Percentiles rank a stretch among this genome's conserved stretches.
These are phyloP conservation scores for Geosmithia putterillii DNA, from an alignment of 2,329 filamentous ascomycete genomes.

Conservation along the genomic window DNA sequence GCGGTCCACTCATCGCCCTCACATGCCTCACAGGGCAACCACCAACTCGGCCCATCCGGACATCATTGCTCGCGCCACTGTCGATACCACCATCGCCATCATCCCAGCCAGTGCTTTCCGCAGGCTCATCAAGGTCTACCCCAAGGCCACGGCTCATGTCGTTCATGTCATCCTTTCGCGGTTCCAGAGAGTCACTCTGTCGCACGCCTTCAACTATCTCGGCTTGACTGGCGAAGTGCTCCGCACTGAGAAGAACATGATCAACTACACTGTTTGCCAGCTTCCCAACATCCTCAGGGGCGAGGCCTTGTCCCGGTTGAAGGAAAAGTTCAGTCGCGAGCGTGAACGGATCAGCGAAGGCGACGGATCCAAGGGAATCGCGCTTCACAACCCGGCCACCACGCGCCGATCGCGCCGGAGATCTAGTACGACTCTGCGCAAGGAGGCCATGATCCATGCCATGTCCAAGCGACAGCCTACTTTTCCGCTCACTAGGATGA, in stretches of 20 bases:
- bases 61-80: constrained; percentile 88
- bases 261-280: constrained; percentile 82
- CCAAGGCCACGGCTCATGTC: constrained; percentile 92
- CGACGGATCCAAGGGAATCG: constrained; percentile 79
- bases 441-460: constrained; percentile 66
- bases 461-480: constrained; percentile 28
- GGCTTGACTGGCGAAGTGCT: constrained; percentile 86
- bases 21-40: constrained; percentile 26
- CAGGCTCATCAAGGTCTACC: constrained; percentile 83
- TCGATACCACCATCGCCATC: constrained; percentile 95
- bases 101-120: constrained; percentile 95
- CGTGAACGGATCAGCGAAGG: constrained; percentile 70
- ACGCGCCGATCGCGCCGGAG: constrained; percentile 46
- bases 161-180: constrained; percentile 94
- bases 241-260: constrained; percentile 86
- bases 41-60: constrained; percentile 85
- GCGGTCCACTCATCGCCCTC: constrained; percentile 24
- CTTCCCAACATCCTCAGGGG: constrained; percentile 84
- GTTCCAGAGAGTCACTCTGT: constrained; percentile 85
- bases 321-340: constrained; percentile 85
- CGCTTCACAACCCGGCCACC: constrained; percentile 68
- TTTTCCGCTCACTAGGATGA: neutral
- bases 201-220: constrained; percentile 88
- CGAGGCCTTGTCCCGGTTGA: constrained; percentile 68
- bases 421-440: constrained; percentile 63